Evolutionary conservation across 306 rosid genomes (phyloP).

Genomic region (Fragaria ananassa): DNA sequence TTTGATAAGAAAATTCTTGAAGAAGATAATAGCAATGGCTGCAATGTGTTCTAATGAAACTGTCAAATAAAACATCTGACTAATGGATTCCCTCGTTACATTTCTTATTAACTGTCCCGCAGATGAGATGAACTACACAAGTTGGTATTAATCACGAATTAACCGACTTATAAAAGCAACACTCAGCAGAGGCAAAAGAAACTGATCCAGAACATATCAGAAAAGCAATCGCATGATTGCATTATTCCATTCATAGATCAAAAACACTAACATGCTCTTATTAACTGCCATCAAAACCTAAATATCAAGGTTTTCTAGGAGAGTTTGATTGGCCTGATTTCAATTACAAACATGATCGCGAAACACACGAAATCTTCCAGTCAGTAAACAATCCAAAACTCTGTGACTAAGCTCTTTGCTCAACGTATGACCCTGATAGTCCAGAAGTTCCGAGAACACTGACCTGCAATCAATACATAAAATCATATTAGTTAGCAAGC

Average conservation of each 20-base stretch:
- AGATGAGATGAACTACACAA: not conserved
- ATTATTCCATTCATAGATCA: constrained; percentile 24
- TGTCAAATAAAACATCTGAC: not conserved
- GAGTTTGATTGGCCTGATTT: constrained; percentile 30
- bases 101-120: not conserved
- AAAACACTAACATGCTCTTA: constrained; percentile 43
- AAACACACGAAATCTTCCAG: constrained; percentile 31
- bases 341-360: constrained; percentile 28
- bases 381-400: constrained; percentile 26
- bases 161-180: constrained; percentile 4
- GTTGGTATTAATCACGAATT: not conserved
- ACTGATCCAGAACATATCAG: constrained; percentile 4
- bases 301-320: constrained; percentile 27
- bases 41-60: not conserved
- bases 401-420: constrained; percentile 70
- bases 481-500: constrained; percentile 17
- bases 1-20: not conserved
- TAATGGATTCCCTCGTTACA: not conserved
- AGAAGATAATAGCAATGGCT: not conserved
- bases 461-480: constrained; percentile 49
- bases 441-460: constrained; percentile 96
- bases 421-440: constrained; percentile 88
- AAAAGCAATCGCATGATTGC: not conserved
- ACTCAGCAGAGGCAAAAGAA: constrained; percentile 7
- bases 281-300: constrained; percentile 41